Base-by-base conservation (phyloP, 371 early-diverging fungal genomes). In the Mucor ambiguus region DNA sequence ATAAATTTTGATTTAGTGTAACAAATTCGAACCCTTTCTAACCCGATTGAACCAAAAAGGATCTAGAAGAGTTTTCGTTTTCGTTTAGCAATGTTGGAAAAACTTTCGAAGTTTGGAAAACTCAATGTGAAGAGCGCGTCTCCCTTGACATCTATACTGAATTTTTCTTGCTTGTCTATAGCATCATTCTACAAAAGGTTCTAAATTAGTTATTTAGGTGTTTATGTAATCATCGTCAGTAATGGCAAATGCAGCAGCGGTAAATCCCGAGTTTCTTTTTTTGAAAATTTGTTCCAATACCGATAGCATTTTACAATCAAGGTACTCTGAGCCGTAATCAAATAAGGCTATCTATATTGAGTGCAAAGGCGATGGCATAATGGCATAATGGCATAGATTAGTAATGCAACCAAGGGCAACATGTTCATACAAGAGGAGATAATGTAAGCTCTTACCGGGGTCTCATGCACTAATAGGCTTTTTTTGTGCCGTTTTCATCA, bases 1-100 rank as follows among this genome's bases (percentile, higher is more conserved):
- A 60, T 46, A 29, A 46, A 38, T 26, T 20, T 44, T 46, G 48
- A 46, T 60, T 60, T 60, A 44, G 60, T 46, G 60, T 46, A 60
- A 46, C 32, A 32, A 9, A n/a, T 18, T 32, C 22, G 18, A 20
- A 46, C 46, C 44, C 32, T 60, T 46, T 60, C 28, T 46, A 46
- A 30, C 33, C 44, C 46, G 60, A 60, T 44, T 44, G 44, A 44
- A 44, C 20, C 18, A n/a, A n/a, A 43, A 44, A 44, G 44, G 44
- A 44, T 44, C 44, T 44, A 44, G 44, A 20, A 44, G 44, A 20
- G 44, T 20, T 44, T 44, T 44, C n/a, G 0, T n/a, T 6, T 37
- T 37, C 6, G 14, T 37, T 14, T 37, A 14, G 14, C 0, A 1
- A 14, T 14, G 37, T 12, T 37, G 37, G 37, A 37, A 2, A 4